Evolutionary conservation across 2,329 filamentous ascomycete species (phyloP).

Genomic region (Teratosphaeria gauchensis): DNA sequence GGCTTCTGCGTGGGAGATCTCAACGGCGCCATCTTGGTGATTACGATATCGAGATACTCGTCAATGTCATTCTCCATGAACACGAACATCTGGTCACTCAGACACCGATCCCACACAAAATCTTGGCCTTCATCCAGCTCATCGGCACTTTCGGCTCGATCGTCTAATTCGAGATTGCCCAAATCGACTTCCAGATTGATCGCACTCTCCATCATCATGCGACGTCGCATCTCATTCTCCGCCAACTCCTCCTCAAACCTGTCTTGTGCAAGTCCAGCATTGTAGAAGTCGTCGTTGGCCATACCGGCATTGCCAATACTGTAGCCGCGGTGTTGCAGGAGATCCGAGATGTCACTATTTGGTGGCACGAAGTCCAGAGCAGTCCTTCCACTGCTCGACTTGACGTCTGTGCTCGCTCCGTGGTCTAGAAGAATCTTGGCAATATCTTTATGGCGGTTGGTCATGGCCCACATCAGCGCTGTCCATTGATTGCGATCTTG

Average conservation of each 20-base stretch:
- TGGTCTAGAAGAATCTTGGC: slow-evolving; percentile 87
- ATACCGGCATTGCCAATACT: slow-evolving; percentile 71
- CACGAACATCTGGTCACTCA: slow-evolving; percentile 99
- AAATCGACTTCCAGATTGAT: slow-evolving; percentile 93
- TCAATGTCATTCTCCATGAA: slow-evolving; percentile 93
- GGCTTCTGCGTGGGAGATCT: slow-evolving; percentile 94
- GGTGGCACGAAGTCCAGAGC: slow-evolving; percentile 93
- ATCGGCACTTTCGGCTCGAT: slow-evolving; percentile 81
- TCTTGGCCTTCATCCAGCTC: slow-evolving; percentile 86
- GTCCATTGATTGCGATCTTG: slow-evolving; percentile 98
- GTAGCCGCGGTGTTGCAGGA: slow-evolving; percentile 90
- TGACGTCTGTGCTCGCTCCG: slow-evolving; percentile 89
- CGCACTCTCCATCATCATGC: slow-evolving; percentile 99
- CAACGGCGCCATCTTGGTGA: slow-evolving; percentile 96
- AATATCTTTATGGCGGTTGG: slow-evolving; percentile 91
- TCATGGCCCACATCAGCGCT: slow-evolving; percentile 99
- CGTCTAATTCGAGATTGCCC: slow-evolving; percentile 90
- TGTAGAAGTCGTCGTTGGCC: slow-evolving; percentile 78
- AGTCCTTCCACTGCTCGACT: slow-evolving; percentile 85
- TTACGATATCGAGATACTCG: slow-evolving; percentile 85
- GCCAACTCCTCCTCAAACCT: slow-evolving; percentile 95
- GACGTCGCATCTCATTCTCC: slow-evolving; percentile 85
- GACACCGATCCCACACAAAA: slow-evolving; percentile 88
- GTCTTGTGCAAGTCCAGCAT: slow-evolving; percentile 81
- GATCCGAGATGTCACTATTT: slow-evolving; percentile 93